phyloP scores from a whole-genome alignment of 495 filamentous ascomycete species.

The Xylaria flabelliformis region DNA sequence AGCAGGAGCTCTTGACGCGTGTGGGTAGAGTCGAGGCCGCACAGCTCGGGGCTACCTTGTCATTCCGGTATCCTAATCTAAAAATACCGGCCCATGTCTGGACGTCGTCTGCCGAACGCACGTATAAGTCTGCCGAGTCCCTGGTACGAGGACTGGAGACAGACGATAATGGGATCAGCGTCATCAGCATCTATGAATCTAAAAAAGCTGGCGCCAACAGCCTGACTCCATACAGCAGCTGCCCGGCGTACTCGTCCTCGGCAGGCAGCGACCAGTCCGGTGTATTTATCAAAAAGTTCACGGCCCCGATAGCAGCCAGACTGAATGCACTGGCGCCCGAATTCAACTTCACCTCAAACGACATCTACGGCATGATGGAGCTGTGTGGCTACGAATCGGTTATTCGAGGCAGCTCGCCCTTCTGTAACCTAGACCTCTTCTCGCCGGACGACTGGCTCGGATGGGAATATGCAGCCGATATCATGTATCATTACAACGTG shows the following conservation, averaged over 20 bases:
- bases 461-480: slow-evolving; percentile 56
- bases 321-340: slow-evolving; percentile 48
- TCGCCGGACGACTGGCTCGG: slow-evolving; percentile 56
- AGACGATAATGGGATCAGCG: slow-evolving; percentile 48
- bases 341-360: slow-evolving; percentile 55
- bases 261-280: slow-evolving; percentile 51
- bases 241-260: slow-evolving; percentile 54
- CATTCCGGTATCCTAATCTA: slow-evolving; percentile 53
- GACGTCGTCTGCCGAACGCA: slow-evolving; percentile 57
- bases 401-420: slow-evolving; percentile 52
- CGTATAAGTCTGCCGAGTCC: slow-evolving; percentile 50
- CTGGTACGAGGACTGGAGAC: slow-evolving; percentile 51
- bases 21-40: slow-evolving; percentile 52
- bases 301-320: slow-evolving; percentile 50
- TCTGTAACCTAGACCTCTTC: slow-evolving; percentile 53
- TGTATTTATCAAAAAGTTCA: slow-evolving; percentile 49
- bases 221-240: slow-evolving; percentile 56
- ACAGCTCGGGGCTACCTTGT: slow-evolving; percentile 47
- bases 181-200: slow-evolving; percentile 48
- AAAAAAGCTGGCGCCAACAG: slow-evolving; percentile 50
- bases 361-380: slow-evolving; percentile 58
- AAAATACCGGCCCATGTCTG: slow-evolving; percentile 51
- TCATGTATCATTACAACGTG: slow-evolving; percentile 57
- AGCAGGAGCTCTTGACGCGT: slow-evolving; percentile 51
- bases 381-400: slow-evolving; percentile 59